Conservation (phyloP, 1,139 yeast genomes). For the Pichia sp. region DNA sequence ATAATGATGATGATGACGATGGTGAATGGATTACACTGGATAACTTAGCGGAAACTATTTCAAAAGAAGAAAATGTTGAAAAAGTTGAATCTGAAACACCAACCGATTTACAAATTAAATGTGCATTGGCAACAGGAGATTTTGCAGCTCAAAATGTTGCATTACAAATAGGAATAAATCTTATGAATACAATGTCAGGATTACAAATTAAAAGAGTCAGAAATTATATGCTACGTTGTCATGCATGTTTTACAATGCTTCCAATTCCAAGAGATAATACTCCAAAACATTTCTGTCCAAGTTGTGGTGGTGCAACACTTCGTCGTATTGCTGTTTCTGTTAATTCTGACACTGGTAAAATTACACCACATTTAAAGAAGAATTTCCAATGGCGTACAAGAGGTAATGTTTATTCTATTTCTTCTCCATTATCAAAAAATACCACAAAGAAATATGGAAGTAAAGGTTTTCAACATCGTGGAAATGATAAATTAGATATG, state of each 20-base stretch:
- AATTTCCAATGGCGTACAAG: slow-evolving; percentile 93
- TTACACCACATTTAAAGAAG: slow-evolving; percentile 85
- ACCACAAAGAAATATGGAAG: slow-evolving; percentile 58
- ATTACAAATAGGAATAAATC: slow-evolving; percentile 79
- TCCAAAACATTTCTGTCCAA: slow-evolving; percentile 88
- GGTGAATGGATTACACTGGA: slow-evolving; percentile 97
- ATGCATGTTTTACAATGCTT: slow-evolving; percentile 83
- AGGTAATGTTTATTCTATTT: slow-evolving; percentile 75
- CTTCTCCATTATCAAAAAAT: slow-evolving; percentile 67
- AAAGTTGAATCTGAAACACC: slow-evolving; percentile 31
- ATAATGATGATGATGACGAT: slow-evolving; percentile 63
- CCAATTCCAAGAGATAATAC: slow-evolving; percentile 73
- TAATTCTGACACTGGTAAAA: slow-evolving; percentile 68
- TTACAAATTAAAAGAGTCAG: slow-evolving; percentile 77
- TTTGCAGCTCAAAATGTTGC: slow-evolving; percentile 96
- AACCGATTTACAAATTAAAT: slow-evolving; percentile 39
- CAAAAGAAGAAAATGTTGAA: slow-evolving; percentile 50
- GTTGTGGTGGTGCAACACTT: slow-evolving; percentile 90
- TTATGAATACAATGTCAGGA: slow-evolving; percentile 84
- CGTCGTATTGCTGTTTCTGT: slow-evolving; percentile 87
- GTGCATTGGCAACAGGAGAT: slow-evolving; percentile 91
- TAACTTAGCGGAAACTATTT: slow-evolving; percentile 61
- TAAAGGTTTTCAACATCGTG: slow-evolving; percentile 60
- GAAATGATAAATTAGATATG: slow-evolving; percentile 45
- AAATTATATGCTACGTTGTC: slow-evolving; percentile 93